Evolutionary conservation across 2,329 filamentous ascomycete genomes (phyloP).

Genomic region (Aspergillus sp.): DNA sequence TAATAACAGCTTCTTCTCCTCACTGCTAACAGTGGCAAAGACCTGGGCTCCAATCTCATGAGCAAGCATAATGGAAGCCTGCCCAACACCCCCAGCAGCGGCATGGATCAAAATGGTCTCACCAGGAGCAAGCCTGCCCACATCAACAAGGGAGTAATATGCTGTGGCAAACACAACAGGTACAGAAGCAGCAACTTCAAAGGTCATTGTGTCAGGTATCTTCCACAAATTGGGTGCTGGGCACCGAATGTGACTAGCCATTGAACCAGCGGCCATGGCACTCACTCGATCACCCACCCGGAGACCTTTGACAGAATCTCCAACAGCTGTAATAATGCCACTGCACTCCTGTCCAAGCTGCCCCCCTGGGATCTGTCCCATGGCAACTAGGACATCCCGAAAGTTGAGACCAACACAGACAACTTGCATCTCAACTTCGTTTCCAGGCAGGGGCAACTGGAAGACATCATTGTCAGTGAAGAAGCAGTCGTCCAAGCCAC

Average conservation of each 20-base stretch:
- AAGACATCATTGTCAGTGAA: conserved; percentile 13
- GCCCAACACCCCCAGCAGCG: conserved; percentile 21
- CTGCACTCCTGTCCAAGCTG: conserved; percentile 28
- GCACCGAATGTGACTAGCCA: conserved; percentile 22
- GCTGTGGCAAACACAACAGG: conserved; percentile 17
- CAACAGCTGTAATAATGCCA: conserved; percentile 25
- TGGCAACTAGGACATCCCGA: conserved; percentile 28
- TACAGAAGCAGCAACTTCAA: conserved; percentile 14
- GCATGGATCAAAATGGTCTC: conserved; percentile 21
- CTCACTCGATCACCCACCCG: conserved; percentile 28
- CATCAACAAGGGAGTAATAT: conserved; percentile 15
- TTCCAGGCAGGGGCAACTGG: conserved; percentile 7
- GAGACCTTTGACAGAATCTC: conserved; percentile 20
- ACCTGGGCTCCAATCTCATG: conserved; percentile 17
- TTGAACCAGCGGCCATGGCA: conserved; percentile 22
- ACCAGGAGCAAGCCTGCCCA: conserved; percentile 12
- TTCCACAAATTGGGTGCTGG: conserved; percentile 14
- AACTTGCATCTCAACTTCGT: conserved; percentile 28
- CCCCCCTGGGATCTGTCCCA: conserved; percentile 24
- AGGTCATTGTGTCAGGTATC: conserved; percentile 13
- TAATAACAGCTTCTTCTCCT: conserved; percentile 17
- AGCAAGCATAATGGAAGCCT: conserved; percentile 19
- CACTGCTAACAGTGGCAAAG: conserved; percentile 19
- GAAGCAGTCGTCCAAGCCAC: conserved; percentile 17
- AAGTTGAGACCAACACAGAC: conserved; percentile 32